Percentiles rank a stretch among this genome's conserved stretches.
Conservation (phyloP, 108 stramenopile genomes). For the Seminavis robusta region DNA sequence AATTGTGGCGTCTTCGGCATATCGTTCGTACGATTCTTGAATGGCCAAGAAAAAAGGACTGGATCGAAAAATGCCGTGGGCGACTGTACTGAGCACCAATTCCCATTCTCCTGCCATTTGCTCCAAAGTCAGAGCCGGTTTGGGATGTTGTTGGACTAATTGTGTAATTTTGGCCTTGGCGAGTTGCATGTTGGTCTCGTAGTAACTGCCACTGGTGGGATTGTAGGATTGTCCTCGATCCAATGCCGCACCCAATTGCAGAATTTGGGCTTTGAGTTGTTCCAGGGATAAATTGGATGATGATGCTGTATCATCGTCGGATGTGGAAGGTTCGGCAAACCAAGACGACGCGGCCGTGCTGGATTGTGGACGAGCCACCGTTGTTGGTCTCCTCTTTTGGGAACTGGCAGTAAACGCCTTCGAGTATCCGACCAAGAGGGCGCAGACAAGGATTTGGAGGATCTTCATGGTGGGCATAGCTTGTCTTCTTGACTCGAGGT, state of each 20-base stretch:
- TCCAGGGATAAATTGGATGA: too few relatives aligned
- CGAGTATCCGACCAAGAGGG: too few relatives aligned
- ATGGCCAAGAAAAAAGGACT: constrained; percentile 87
- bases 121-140: constrained; percentile 17
- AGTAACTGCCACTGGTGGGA: constrained; percentile 81
- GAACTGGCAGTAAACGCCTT: too few relatives aligned
- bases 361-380: too few relatives aligned
- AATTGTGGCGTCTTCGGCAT: constrained; percentile 60
- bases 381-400: too few relatives aligned
- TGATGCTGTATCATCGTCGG: too few relatives aligned
- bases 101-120: constrained; percentile 81
- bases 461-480: too few relatives aligned
- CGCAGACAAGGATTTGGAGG: too few relatives aligned
- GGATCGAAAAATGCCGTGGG: constrained; percentile 83
- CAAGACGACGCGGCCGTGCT: too few relatives aligned
- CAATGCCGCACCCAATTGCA: constrained; percentile 81
- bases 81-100: constrained; percentile 77
- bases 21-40: constrained; percentile 74
- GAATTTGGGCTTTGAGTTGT: too few relatives aligned
- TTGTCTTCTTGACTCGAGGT: too few relatives aligned
- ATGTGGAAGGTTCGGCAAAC: too few relatives aligned
- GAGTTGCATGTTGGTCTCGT: constrained; percentile 58
- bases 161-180: constrained; percentile 56
- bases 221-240: constrained; percentile 90
- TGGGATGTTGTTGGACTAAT: constrained; percentile 30